Evolutionary conservation across 441 rosid species (phyloP), one percentile per base, ranked within the genome.

Genomic region (Cnidoscolus chayamansa): DNA sequence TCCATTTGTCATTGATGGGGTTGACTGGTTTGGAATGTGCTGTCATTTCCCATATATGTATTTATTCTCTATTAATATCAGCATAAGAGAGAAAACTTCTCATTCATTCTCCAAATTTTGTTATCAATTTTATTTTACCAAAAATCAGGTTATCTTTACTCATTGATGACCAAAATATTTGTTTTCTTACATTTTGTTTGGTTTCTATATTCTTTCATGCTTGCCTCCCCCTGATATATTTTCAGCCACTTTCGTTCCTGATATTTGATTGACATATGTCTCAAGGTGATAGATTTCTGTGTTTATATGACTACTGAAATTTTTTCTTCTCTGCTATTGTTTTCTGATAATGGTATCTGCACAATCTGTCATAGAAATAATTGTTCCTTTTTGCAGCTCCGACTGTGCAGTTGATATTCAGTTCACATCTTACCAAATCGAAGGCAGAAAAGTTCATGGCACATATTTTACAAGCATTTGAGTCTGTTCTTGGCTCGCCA

Each of bases 391-490:
- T 63, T 74, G 72, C 97, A 96, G 99, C 99, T 79, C 97, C 98
- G 72, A 96, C 94, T 7, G 96, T 85, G 72, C 96, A 89, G 75
- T 76, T 96, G 82, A 80, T 85, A 74, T 91, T 96, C 84, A 87
- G 94, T 76, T 96, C 99, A 2, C 83, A 77, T 40, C 69, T 79
- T 64, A 80, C 88, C 1, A 89, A 88, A 79, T 84, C 85, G 4
- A 88, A 84, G 74, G 97, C 97, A 16, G 99, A 96, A 88, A 93
- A 89, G 84, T 85, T 86, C 79, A 81, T 84, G 63, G 77, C 81
- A 20, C 86, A 86, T 67, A 91, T 96, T 54, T 84, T 89, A 69
- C 90, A 89, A 84, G 99, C 98, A 60, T 93, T 96, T 66, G 98
- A 91, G 78, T 78, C 85, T 72, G 94, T 90, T 72, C 91, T 96